Evolutionary conservation across 768 basidiomycete species (phyloP).

Genomic region (Xanthoconium stramineum): DNA sequence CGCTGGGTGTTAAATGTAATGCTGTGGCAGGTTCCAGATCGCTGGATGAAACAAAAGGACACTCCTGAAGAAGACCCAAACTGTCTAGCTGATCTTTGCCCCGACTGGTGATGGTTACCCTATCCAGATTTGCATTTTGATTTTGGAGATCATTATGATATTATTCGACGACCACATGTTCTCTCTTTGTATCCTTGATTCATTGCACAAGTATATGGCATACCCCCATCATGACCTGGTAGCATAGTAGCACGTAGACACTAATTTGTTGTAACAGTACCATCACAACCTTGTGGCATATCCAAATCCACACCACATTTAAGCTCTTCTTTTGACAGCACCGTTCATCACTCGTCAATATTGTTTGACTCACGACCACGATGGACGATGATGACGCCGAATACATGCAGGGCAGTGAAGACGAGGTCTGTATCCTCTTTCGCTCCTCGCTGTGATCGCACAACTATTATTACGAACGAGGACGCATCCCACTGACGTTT

Average conservation of each 20-base stretch:
- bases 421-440: constrained; percentile 53
- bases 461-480: neutral
- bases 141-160: neutral
- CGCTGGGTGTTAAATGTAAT: neutral
- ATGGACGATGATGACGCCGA: constrained; percentile 96
- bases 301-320: neutral
- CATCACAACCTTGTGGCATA: neutral
- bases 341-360: neutral
- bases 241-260: constrained; percentile 9
- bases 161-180: neutral
- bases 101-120: constrained; percentile 47
- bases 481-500: constrained; percentile 1
- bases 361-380: constrained; percentile 8
- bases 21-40: constrained; percentile 66
- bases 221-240: constrained; percentile 27
- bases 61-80: constrained; percentile 71
- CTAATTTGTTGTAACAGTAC: constrained; percentile 22
- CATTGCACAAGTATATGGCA: constrained; percentile 14
- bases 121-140: neutral
- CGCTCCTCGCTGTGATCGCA: neutral
- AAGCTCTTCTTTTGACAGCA: no score
- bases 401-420: constrained; percentile 88
- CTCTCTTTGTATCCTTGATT: constrained; percentile 7
- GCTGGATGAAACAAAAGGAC: constrained; percentile 88
- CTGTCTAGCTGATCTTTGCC: constrained; percentile 55